Percentiles rank a stretch among this genome's conserved stretches.
These are phyloP conservation scores for Pichia sp. DNA, from an alignment of 1,139 yeast species.

Conservation along the genomic window DNA sequence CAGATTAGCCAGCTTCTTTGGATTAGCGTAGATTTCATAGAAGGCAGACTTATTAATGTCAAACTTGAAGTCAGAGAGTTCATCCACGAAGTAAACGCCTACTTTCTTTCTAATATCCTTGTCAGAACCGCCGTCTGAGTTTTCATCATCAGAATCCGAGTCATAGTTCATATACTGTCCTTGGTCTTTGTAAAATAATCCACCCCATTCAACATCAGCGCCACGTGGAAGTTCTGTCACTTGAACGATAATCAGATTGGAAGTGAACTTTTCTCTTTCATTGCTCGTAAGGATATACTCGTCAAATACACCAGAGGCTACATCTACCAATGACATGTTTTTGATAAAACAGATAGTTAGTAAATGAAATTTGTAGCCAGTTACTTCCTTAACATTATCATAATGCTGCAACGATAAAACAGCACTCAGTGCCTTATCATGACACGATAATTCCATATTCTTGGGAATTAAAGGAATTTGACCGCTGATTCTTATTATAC, in stretches of 20 bases:
- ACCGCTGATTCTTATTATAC: slow-evolving; percentile 71
- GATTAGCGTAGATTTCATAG: slow-evolving; percentile 18
- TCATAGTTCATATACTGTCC: slow-evolving; percentile 10
- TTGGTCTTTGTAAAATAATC: slow-evolving; percentile 40
- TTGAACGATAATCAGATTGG: slow-evolving; percentile 48
- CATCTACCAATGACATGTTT: slow-evolving; percentile 28
- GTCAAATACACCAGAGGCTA: slow-evolving; percentile 40
- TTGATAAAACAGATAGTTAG: slow-evolving; percentile 55
- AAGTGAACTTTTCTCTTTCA: slow-evolving; percentile 24
- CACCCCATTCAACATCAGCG: slow-evolving; percentile 80
- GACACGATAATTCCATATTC: slow-evolving; percentile 46
- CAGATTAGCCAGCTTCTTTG: not conserved
- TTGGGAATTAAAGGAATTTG: slow-evolving; percentile 84
- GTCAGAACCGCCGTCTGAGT: not conserved
- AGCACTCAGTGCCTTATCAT: slow-evolving; percentile 35
- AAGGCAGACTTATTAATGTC: not conserved
- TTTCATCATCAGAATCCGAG: slow-evolving; percentile 15
- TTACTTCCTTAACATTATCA: slow-evolving; percentile 55
- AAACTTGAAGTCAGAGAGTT: slow-evolving; percentile 1
- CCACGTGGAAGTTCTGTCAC: slow-evolving; percentile 63
- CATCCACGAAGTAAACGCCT: slow-evolving; percentile 8
- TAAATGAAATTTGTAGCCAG: slow-evolving; percentile 43
- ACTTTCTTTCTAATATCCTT: slow-evolving; percentile 4
- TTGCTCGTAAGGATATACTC: slow-evolving; percentile 27
- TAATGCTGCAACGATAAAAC: slow-evolving; percentile 72